Percentiles rank a stretch among this genome's conserved stretches.
phyloP scores from a whole-genome alignment of 805 yeast genomes.

The Geotrichum ghanense region DNA sequence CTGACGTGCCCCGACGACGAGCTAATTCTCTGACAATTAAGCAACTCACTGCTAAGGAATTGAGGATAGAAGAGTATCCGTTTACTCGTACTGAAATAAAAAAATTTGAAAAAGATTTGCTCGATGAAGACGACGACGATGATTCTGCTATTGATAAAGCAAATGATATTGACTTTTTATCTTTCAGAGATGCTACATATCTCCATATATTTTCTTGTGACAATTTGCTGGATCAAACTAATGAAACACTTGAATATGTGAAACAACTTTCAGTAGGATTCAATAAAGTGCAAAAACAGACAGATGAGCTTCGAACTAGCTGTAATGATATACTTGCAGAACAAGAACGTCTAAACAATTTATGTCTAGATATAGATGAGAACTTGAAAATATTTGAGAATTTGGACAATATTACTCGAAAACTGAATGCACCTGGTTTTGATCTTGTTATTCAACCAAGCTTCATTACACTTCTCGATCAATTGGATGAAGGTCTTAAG shows the following conservation, averaged over 20 bases:
- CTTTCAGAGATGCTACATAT: constrained; percentile 25
- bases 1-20: constrained; percentile 11
- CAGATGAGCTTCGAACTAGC: constrained; percentile 49
- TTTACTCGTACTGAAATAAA: constrained; percentile 30
- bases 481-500: constrained; percentile 54
- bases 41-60: constrained; percentile 3
- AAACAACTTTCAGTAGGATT: constrained; percentile 40
- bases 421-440: constrained; percentile 61
- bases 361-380: constrained; percentile 34
- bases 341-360: constrained; percentile 31
- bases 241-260: constrained; percentile 33
- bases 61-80: constrained; percentile 22
- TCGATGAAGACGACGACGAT: constrained; percentile 33
- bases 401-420: constrained; percentile 57
- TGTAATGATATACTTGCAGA: constrained; percentile 40
- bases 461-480: constrained; percentile 41
- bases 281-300: constrained; percentile 47
- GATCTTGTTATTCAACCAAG: constrained; percentile 47
- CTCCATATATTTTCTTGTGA: constrained; percentile 18
- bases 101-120: constrained; percentile 25
- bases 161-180: constrained; percentile 22
- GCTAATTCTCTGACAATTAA: constrained; percentile 12
- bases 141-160: constrained; percentile 31
- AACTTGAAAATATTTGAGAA: constrained; percentile 54
- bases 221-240: constrained; percentile 36